These are phyloP conservation scores for Populus tomentosa DNA, from an alignment of 441 rosid genomes.

Conservation along the genomic window DNA sequence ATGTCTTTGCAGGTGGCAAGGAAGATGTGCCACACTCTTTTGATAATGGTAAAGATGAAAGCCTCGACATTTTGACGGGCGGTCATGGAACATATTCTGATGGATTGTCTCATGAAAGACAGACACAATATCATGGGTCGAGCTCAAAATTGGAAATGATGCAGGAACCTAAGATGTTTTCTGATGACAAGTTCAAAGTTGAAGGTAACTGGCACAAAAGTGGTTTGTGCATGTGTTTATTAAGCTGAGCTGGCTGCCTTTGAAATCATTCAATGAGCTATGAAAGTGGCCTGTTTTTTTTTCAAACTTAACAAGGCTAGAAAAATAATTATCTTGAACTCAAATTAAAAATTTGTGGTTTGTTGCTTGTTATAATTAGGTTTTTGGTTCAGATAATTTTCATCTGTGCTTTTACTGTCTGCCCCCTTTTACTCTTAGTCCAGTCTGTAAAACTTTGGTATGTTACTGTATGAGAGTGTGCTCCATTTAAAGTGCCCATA, in stretches of 20 bases:
- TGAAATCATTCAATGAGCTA: neutral
- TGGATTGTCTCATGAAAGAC: slow-evolving; percentile 34
- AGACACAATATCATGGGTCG: slow-evolving; percentile 24
- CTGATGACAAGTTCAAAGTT: slow-evolving; percentile 45
- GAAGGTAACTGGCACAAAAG: slow-evolving; percentile 46
- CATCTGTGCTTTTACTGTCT: neutral
- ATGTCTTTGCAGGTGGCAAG: slow-evolving; percentile 59
- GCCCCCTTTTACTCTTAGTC: neutral
- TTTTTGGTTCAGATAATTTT: neutral
- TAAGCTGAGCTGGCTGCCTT: neutral
- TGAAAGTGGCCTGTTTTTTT: neutral
- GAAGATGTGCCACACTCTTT: slow-evolving; percentile 50
- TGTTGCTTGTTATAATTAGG: neutral
- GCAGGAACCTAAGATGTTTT: slow-evolving; percentile 28
- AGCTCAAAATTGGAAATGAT: slow-evolving; percentile 26
- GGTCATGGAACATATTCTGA: slow-evolving; percentile 29
- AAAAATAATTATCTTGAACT: neutral
- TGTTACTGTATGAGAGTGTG: neutral
- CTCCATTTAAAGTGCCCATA: neutral
- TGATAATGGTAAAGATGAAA: slow-evolving; percentile 55
- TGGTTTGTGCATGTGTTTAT: slow-evolving; percentile 6
- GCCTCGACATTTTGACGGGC: slow-evolving; percentile 34
- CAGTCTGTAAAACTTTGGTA: neutral
- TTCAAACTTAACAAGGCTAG: neutral
- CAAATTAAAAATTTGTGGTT: neutral